These are phyloP conservation scores for Paralagenidium karlingii DNA, from an alignment of 352 stramenopile genomes.

Conservation along the genomic window DNA sequence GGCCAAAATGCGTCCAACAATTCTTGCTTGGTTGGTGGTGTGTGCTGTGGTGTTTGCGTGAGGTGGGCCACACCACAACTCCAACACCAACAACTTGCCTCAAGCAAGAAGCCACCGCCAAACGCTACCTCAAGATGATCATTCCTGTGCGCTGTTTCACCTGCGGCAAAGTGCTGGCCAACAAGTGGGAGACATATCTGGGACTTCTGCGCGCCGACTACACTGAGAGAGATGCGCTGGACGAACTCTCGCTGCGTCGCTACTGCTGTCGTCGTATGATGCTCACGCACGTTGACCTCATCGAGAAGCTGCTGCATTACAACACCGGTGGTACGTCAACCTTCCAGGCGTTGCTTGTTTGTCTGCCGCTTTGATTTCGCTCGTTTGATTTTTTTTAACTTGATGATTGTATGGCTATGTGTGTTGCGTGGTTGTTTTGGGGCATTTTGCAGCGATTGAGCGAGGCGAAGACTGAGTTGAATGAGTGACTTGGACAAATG, in stretches of 20 bases:
- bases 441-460: slow-evolving; percentile 70
- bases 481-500: slow-evolving; percentile 9
- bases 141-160: slow-evolving; percentile 99
- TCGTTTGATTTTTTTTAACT: neutral
- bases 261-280: slow-evolving; percentile 99
- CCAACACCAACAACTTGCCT: no score
- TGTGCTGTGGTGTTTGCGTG: no score
- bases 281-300: slow-evolving; percentile 99
- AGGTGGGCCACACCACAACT: no score
- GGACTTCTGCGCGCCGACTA: slow-evolving; percentile 94
- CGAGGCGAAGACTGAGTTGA: slow-evolving; percentile 50
- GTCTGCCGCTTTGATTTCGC: neutral
- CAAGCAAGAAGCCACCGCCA: no score
- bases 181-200: slow-evolving; percentile 99
- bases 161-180: slow-evolving; percentile 99
- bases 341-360: neutral
- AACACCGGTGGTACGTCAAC: slow-evolving; percentile 85
- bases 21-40: no score
- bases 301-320: slow-evolving; percentile 99
- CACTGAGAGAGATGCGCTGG: slow-evolving; percentile 95
- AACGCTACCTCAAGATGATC: slow-evolving; percentile 85
- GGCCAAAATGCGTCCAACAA: no score
- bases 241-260: slow-evolving; percentile 96
- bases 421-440: slow-evolving; percentile 3
- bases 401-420: neutral